Evolutionary conservation across 805 yeast species (phyloP), one percentile per base, ranked within the genome.

Genomic region (Candida xiaguanensis): DNA sequence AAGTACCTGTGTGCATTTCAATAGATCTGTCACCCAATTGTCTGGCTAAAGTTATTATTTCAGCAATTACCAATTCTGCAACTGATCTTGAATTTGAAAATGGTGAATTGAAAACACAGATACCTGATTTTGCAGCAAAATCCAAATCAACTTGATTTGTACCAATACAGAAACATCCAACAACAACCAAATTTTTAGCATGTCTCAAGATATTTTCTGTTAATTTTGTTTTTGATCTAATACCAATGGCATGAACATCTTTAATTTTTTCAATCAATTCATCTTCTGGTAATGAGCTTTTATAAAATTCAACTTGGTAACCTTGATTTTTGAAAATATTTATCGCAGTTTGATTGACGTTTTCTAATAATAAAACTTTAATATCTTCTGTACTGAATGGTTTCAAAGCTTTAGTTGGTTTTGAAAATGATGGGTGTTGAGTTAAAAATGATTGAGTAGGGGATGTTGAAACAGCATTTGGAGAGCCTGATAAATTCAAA

Each of bases 141-240:
- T 85, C 86, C 48, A 90, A 75, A 63, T 93, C 95, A 40, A 93
- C 99, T 71, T 93, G 99, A 72, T 93, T 93, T 45, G 98, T 93
- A 57, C 99, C 99, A 52, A 93, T 93, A 76, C 99, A 93, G 85
- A 93, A 93, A 72, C 99, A 93, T 42, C 99, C 99, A 65, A 93
- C 73, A 23, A 79, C 90, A 19, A 85, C 85, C 65, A 93, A 75
- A 71, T 91, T 87, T 62, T 82, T 84, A 42, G 99, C 99, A 53
- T 85, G 86, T 48, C 78, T 72, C 53, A 93, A 73, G 20, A 93
- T 80, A 38, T 79, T 80, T 50, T 78, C 83, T 29, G 89, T 86
- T 58, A 93, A 74, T 64, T 81, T 85, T 37, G 99, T 93, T 74
- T 93, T 93, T 44, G 98, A 93, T 73, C 99, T 86, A 59, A 93